These are phyloP conservation scores for Geoglossum glabrum DNA, from an alignment of 495 filamentous ascomycete genomes.

Conservation along the genomic window DNA sequence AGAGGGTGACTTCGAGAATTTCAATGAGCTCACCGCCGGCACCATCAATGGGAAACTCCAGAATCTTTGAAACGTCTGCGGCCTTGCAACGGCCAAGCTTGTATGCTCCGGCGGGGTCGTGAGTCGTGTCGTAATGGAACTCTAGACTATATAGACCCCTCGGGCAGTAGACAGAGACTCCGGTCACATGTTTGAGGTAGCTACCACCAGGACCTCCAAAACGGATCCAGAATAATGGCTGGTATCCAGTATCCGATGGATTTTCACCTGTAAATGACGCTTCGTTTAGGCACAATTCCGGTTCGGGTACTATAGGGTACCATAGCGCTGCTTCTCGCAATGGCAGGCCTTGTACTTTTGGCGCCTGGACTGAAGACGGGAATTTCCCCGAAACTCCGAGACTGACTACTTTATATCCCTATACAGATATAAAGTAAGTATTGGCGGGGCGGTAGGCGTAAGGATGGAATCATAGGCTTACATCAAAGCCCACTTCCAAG, in stretches of 20 bases:
- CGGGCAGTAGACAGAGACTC: constrained; percentile 1
- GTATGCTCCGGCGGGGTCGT: not conserved
- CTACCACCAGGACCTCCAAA: constrained; percentile 2
- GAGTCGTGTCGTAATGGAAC: constrained; percentile 3
- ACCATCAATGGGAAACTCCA: constrained; percentile 5
- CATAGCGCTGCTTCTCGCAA: constrained; percentile 2
- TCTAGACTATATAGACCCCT: not conserved
- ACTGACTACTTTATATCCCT: constrained; percentile 4
- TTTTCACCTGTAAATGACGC: constrained; percentile 3
- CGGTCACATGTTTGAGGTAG: constrained; percentile 3
- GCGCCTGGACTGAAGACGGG: not conserved
- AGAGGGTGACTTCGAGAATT: constrained; percentile 2
- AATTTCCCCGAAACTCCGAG: constrained; percentile 1
- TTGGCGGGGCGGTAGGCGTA: not conserved
- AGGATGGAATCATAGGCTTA: constrained; percentile 1
- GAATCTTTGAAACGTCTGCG: not conserved
- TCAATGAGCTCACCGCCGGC: constrained; percentile 4
- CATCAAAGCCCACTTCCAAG: constrained; percentile 4
- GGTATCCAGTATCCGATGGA: constrained; percentile 1
- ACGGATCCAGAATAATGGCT: constrained; percentile 4
- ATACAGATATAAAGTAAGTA: not conserved
- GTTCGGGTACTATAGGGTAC: constrained; percentile 4
- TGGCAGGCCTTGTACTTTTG: not conserved
- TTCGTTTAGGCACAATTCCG: constrained; percentile 4
- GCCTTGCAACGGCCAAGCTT: constrained; percentile 2